Base-by-base conservation (phyloP, 345 rosid species). In the Eucalyptus cloeziana region DNA sequence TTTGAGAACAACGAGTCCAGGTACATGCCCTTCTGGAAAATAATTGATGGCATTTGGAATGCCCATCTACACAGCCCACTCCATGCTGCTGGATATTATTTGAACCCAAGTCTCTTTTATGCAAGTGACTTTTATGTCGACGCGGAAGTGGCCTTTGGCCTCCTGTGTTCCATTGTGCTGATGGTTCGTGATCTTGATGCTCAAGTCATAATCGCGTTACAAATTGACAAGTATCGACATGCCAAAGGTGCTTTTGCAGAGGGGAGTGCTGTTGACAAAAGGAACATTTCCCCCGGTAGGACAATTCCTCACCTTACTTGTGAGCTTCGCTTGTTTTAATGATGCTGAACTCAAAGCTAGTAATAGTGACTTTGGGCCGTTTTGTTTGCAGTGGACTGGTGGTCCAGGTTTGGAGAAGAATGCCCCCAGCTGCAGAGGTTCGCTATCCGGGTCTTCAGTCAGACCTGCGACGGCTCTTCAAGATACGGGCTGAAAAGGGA, bases 61-160 rank as follows among this genome's bases (percentile, higher is more conserved):
- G 87, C 80, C 4, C 86, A 91, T 85, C 93, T 96, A 49, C 94
- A 94, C 85, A 94, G 90, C 87, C 95, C 95, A 88, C 93, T 96
- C 40, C 98, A 95, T 93, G 96, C 93, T 67, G 95, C 96, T 13
- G 97, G 94, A 69, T 95, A 94, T 88, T 94, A 91, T 89, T 88
- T 96, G 71, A 95, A 96, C 90, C 96, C 98, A 7, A 51, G 86
- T 52, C 86, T 93, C 47, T 95, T 94, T 89, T 94, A 94, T 93
- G 91, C 95, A 43, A 88, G 90, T 58, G 92, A 90, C 69, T 95
- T 96, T 86, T 51, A 88, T 88, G 85, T 86, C 50, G 96, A 95
- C 79, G 25, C 54, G 7, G 96, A 95, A 90, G 95, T 95, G 62
- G 51, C 92, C 87, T 88, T 88, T 14, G 97, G 96, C 71, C 91